Evolutionary conservation across 495 filamentous ascomycete species (phyloP).

Genomic region (Hamigera avellanea): DNA sequence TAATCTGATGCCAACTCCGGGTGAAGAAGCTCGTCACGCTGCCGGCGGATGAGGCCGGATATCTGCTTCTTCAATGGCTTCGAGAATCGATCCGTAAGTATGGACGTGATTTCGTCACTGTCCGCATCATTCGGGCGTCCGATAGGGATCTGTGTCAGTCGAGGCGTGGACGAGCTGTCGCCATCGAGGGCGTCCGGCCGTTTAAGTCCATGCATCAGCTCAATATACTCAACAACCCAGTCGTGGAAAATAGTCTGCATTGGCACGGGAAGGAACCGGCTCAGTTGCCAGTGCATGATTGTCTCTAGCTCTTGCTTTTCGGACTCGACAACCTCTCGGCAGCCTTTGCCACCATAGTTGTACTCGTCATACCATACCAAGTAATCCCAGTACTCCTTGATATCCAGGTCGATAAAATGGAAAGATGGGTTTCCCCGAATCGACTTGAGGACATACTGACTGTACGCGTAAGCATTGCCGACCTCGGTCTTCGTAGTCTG

Average conservation of each 20-base stretch:
- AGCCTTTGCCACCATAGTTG: constrained; percentile 95
- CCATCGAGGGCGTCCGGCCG: constrained; percentile 39
- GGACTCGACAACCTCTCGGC: constrained; percentile 66
- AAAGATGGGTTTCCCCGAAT: constrained; percentile 92
- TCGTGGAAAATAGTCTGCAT: constrained; percentile 83
- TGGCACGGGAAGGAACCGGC: constrained; percentile 67
- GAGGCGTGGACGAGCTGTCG: constrained; percentile 45
- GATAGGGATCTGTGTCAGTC: constrained; percentile 65
- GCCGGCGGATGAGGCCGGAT: constrained; percentile 60
- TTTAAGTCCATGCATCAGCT: constrained; percentile 84
- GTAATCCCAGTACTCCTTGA: constrained; percentile 99
- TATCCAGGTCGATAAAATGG: constrained; percentile 93
- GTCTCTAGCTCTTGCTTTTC: constrained; percentile 83
- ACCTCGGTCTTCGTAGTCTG: constrained; percentile 97
- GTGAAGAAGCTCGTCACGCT: constrained; percentile 82
- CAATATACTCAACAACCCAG: constrained; percentile 89
- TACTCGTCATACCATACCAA: constrained; percentile 99
- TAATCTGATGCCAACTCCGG: constrained; percentile 81
- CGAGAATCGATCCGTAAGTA: constrained; percentile 68
- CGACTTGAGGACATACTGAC: constrained; percentile 92
- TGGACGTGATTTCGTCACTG: constrained; percentile 41
- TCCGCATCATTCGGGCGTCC: constrained; percentile 37
- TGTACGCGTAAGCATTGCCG: constrained; percentile 92
- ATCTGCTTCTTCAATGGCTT: constrained; percentile 88
- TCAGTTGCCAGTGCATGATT: constrained; percentile 97